Conservation (phyloP, 2,329 filamentous ascomycete species). For the Aspergillus ibericus region DNA sequence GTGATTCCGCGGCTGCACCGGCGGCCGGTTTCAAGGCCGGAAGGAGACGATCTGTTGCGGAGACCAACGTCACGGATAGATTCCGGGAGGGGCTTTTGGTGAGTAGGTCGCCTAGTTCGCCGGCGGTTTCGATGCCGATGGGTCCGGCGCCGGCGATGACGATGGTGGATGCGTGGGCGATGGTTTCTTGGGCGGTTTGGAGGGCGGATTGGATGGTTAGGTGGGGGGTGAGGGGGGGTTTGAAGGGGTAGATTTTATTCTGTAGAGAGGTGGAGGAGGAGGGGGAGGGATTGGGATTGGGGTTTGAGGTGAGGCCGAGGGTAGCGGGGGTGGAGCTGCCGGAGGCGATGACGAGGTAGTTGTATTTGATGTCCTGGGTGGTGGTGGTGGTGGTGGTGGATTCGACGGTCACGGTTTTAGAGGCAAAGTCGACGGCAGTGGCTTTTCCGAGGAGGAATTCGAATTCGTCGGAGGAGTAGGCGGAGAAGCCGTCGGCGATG, state of each 20-base stretch:
- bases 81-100: constrained; percentile 5
- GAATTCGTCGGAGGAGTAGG: constrained; percentile 50
- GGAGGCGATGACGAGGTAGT: constrained; percentile 59
- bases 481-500: constrained; percentile 51
- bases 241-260: background rate
- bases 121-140: constrained; percentile 51
- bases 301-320: fast-evolving
- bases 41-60: constrained; percentile 28
- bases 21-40: constrained; percentile 30
- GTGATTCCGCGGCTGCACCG: constrained; percentile 44
- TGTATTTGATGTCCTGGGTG: constrained; percentile 43
- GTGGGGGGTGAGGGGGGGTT: background rate
- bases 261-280: too few species aligned
- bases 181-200: constrained; percentile 42
- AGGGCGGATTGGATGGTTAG: constrained; percentile 16
- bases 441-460: constrained; percentile 54
- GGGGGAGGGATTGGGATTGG: too few species aligned
- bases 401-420: constrained; percentile 46
- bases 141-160: constrained; percentile 52
- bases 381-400: too few species aligned
- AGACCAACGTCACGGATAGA: constrained; percentile 32
- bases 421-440: constrained; percentile 46
- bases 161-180: constrained; percentile 44
- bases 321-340: constrained; percentile 49
- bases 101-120: constrained; percentile 46